phyloP scores from a whole-genome alignment of 345 rosid genomes.

The Populus simonii region DNA sequence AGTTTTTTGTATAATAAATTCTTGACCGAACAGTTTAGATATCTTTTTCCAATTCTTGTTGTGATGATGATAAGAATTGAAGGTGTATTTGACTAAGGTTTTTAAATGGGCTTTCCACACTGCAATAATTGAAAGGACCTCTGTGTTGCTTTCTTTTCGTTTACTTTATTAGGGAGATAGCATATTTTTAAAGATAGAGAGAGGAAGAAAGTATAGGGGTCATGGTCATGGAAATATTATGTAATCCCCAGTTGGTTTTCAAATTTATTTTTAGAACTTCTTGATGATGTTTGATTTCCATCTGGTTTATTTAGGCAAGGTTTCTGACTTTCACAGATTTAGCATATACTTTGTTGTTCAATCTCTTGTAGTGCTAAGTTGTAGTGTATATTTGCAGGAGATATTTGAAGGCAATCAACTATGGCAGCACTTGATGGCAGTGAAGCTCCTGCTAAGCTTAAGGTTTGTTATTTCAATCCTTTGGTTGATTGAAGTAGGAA shows the following conservation, averaged over 20 bases:
- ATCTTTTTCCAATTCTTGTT: too few species aligned
- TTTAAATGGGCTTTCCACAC: neutral
- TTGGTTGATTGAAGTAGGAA: neutral
- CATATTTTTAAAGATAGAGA: neutral
- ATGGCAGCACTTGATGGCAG: slow-evolving; percentile 22
- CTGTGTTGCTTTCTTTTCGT: neutral
- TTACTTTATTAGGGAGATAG: neutral
- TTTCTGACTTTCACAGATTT: neutral
- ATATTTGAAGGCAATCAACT: neutral
- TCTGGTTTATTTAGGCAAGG: neutral
- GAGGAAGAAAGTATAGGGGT: neutral
- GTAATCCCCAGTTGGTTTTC: too few species aligned
- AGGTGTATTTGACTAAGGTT: neutral
- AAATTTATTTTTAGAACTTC: neutral
- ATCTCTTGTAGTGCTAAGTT: neutral
- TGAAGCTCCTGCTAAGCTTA: slow-evolving; percentile 21
- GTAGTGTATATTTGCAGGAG: slow-evolving; percentile 13
- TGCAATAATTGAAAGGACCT: neutral
- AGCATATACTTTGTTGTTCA: neutral
- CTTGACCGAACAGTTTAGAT: too few species aligned
- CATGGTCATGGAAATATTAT: neutral
- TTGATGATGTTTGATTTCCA: neutral
- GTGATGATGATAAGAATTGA: neutral
- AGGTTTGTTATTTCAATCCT: slow-evolving; percentile 30
- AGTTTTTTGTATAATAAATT: too few species aligned